Evolutionary conservation across 208 protist species (phyloP), one percentile per base, ranked within the genome.

Genomic region (Leishmania lainsoni): DNA sequence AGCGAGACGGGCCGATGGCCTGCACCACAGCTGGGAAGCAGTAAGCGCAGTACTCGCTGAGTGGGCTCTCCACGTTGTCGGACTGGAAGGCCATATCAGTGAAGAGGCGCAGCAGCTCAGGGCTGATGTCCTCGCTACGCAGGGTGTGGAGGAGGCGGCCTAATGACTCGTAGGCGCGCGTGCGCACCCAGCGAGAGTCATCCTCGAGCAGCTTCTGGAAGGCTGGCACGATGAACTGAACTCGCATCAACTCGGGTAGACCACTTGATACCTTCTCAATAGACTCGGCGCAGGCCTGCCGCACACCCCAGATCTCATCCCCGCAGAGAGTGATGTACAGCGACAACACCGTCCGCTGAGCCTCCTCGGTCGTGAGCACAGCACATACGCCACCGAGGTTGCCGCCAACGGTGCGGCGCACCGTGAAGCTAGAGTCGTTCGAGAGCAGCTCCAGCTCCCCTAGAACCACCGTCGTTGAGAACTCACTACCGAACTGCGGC

Each of bases 241-340:
- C 81, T 0, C 94, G 91, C 66, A 88, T 88, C 52, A 91, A 88
- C 73, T 86, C 81, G 48, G 90, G 85, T 52, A 98, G 71, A 16
- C 86, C 89, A 49, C 90, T 78, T 39, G 89, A 83, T 12, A 99
- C 79, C 4, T 92, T 83, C 75, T 97, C 92, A 48, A 98, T 89
- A 51, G 87, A 89, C 81, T 98, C 96, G 16, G 93, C 95, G 81
- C 97, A 99, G 12, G 97, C 97, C 89, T 99, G 98, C 9, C 98
- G 96, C 48, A 99, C 98, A 26, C 97, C 97, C 97, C 97, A 99
- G 14, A 99, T 97, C 65, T 99, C 97, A 83, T 99, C 98, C n/a
- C 90, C 82, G 77, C 94, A 98, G 49, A 99, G 91, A 22, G 78
- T 91, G 1, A 98, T 56, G 82, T 95, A 99, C 16, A 99, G 82